Evolutionary conservation across 2,329 filamentous ascomycete species (phyloP), one percentile per base, ranked within the genome.

Genomic region (Dothiorella sarmentorum): DNA sequence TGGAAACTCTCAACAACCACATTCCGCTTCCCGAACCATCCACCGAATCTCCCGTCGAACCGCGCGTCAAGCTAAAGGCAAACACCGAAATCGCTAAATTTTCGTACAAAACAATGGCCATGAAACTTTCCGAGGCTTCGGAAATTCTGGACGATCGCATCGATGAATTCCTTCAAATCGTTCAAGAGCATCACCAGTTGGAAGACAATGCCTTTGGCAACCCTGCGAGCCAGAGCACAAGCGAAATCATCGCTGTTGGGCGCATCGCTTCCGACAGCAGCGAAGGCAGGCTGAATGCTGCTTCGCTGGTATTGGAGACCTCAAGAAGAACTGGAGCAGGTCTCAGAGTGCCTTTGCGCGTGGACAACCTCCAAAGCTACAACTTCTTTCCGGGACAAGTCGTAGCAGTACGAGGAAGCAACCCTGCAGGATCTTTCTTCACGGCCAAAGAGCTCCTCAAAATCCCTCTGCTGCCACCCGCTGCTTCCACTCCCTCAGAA

Each of bases 301-400:
- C 91, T 0, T 96, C 91, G 1, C 76, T 97, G 17, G 87, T 97
- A 3, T 80, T 99, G 1, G 94, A 99, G 75, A 93, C 88, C 18
- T 96, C 91, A 22, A 82, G 93, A 64, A 82, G 90, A 27, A 90
- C 85, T 65, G 94, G 94, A 33, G 90, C 88, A 63, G 94, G 92
- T 4, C 78, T 90, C 59, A 84, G 94, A 60, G 84, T 97, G 27
- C 89, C 91, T 4, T 74, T 99, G 17, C 90, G 90, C 63, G 78
- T 97, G 59, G 83, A 88, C 61, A 82, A 82, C 2, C 72, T 96
- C 1, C 76, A 80, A 63, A 82, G 75, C 1, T 94, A 88, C 74
- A 88, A 90, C 69, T 90, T 97, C 77, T 97, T 97, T 70, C 94
- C 93, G 0, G 94, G 94, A 5, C 92, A 97, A 70, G 91, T 97